phyloP scores from a whole-genome alignment of 805 yeast genomes.

The Teunomyces tritomae region DNA sequence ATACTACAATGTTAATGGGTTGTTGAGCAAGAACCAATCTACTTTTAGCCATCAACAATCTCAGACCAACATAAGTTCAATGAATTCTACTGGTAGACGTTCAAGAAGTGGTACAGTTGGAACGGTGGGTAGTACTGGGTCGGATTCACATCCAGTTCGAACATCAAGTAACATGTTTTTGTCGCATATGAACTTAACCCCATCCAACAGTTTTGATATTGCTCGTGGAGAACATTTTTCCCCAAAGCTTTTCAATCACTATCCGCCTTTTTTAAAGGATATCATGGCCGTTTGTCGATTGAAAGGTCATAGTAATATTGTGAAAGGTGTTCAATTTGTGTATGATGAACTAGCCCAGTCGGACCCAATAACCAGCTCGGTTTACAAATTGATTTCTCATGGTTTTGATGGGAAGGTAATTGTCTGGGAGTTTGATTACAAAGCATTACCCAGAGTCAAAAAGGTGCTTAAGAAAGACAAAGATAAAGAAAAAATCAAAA shows the following conservation, averaged over 20 bases:
- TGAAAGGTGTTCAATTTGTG: slow-evolving; percentile 28
- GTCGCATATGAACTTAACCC: slow-evolving; percentile 21
- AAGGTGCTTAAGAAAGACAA: slow-evolving; percentile 3
- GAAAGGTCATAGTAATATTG: slow-evolving; percentile 41
- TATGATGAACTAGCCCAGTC: slow-evolving; percentile 4
- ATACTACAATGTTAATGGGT: slow-evolving; percentile 39
- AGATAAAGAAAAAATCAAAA: background rate
- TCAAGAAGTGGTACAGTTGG: slow-evolving; percentile 43
- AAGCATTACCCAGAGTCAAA: slow-evolving; percentile 22
- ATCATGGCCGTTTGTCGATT: slow-evolving; percentile 34
- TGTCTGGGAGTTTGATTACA: slow-evolving; percentile 45
- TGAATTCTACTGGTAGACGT: slow-evolving; percentile 20
- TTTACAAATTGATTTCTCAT: slow-evolving; percentile 35
- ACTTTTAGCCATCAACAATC: slow-evolving; percentile 8
- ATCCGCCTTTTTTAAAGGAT: slow-evolving; percentile 37
- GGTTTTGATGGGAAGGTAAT: slow-evolving; percentile 40
- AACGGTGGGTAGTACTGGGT: slow-evolving; percentile 29
- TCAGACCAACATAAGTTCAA: slow-evolving; percentile 8
- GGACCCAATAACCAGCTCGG: slow-evolving; percentile 7
- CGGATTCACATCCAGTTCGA: slow-evolving; percentile 11
- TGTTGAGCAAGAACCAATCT: slow-evolving; percentile 17
- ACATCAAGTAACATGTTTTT: slow-evolving; percentile 14
- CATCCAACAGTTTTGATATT: slow-evolving; percentile 22
- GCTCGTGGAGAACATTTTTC: slow-evolving; percentile 12
- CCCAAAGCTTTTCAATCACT: background rate